Evolutionary conservation across 805 yeast genomes (phyloP), one percentile per base, ranked within the genome.

Genomic region (Ogataea zsoltii): DNA sequence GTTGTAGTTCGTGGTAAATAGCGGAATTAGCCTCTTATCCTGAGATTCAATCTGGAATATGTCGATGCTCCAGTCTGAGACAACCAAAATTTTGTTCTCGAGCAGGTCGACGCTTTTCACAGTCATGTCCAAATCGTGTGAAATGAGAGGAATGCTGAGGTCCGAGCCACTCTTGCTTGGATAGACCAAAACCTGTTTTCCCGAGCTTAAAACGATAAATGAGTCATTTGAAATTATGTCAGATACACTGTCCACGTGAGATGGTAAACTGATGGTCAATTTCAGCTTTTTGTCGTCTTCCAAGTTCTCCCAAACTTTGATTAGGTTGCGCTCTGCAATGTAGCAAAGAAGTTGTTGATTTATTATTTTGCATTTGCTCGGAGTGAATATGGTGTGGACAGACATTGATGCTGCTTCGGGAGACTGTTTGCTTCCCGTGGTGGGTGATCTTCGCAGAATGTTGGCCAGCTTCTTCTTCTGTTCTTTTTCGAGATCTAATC

Each of bases 281-380:
- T 42, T 44, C 3, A 54, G 39, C 2, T 37, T 31, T 39, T 38
- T 47, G 25, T 41, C 37, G 2, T 33, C 17, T 11, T 43, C 46
- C 26, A 55, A 19, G 28, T 51, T 42, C 18, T 46, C 36, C 59
- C 61, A 60, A 12, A 59, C 46, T 38, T 55, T 50, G 17, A 62
- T 37, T 2, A 42, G 19, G 21, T 51, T 56, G 7, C 46, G 17
- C 17, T 59, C 61, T 12, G 51, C 46, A 23, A 53, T 49, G 34
- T 53, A 55, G n/a, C 56, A 46, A 12, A 53, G 38, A 2, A 63
- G 31, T 7, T 46, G 9, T 2, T 40, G 17, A 18, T 46, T 31
- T 6, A 28, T 37, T 11, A 58, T 26, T 19, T 42, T 44, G 21
- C 58, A 50, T 12, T 41, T 45, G n/a, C 42, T 42, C 10, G 59